Evolutionary conservation across 495 filamentous ascomycete genomes (phyloP).

Genomic region (Umbilicaria muhlenbergii): DNA sequence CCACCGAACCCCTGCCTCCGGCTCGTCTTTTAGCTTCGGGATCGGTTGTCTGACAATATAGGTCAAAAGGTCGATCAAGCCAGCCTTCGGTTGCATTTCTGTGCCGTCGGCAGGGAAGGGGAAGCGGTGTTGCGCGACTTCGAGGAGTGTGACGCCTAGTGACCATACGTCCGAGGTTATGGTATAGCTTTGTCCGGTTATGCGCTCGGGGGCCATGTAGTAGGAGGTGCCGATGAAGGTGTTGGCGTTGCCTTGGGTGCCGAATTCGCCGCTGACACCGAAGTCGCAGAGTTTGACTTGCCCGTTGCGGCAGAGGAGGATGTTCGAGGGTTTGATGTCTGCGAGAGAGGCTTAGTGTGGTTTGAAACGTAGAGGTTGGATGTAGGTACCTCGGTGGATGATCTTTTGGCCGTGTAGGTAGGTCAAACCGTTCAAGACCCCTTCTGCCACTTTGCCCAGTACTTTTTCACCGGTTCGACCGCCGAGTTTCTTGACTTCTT

Average conservation of each 20-base stretch:
- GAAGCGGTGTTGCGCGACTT: conserved; percentile 96
- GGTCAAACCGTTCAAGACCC: conserved; percentile 82
- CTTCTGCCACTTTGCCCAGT: conserved; percentile 93
- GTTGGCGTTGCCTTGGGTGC: conserved; percentile 95
- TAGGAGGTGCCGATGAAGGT: conserved; percentile 98
- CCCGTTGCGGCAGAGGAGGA: conserved; percentile 80
- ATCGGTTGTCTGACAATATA: conserved; percentile 96
- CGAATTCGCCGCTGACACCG: conserved; percentile 92
- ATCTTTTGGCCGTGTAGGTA: conserved; percentile 96
- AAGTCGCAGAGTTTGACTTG: conserved; percentile 98
- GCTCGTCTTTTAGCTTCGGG: conserved; percentile 91
- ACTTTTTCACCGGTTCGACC: conserved; percentile 96
- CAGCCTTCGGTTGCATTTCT: conserved; percentile 74
- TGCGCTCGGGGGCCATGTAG: conserved; percentile 98
- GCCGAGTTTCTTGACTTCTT: conserved; percentile 86
- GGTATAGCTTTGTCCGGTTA: conserved; percentile 92
- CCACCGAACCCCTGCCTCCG: conserved; percentile 67
- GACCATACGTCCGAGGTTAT: conserved; percentile 99
- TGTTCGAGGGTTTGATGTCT: conserved; percentile 98
- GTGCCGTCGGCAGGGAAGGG: conserved; percentile 95
- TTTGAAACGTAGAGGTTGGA: neutral
- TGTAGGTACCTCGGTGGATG: conserved; percentile 63
- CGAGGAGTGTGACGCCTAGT: conserved; percentile 83
- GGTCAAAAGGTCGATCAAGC: conserved; percentile 84
- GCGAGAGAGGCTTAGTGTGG: conserved; percentile 1